These are phyloP conservation scores for Exserohilum rostratum DNA, from an alignment of 2,329 filamentous ascomycete species.

Conservation along the genomic window DNA sequence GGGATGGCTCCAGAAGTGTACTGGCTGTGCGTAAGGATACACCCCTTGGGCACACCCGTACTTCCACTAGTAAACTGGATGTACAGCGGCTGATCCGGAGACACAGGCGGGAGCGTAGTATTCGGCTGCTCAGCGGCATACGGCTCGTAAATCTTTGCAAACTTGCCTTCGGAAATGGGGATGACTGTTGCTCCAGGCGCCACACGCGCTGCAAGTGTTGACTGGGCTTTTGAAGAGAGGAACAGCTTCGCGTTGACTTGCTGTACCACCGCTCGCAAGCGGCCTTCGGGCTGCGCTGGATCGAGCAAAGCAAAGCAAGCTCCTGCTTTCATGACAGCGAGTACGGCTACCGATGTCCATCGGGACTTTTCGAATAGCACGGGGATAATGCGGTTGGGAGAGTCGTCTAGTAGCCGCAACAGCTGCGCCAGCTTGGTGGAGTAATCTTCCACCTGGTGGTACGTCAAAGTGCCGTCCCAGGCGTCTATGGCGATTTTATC, in stretches of 20 bases:
- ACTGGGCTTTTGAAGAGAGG: conserved; percentile 38
- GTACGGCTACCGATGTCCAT: conserved; percentile 48
- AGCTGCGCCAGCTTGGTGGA: conserved; percentile 40
- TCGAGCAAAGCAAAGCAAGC: conserved; percentile 47
- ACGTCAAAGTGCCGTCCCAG: conserved; percentile 48
- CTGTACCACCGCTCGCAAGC: conserved; percentile 39
- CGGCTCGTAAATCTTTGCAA: conserved; percentile 35
- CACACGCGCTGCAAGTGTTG: conserved; percentile 35
- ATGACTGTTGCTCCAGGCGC: conserved; percentile 40
- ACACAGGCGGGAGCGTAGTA: conserved; percentile 33
- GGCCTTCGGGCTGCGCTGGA: conserved; percentile 45
- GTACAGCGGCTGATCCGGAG: conserved; percentile 36
- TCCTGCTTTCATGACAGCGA: conserved; percentile 50
- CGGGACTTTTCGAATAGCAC: conserved; percentile 50
- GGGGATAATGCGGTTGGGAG: conserved; percentile 42
- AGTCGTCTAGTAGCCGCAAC: conserved; percentile 31
- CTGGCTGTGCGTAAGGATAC: conserved; percentile 43
- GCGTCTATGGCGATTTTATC: conserved; percentile 48
- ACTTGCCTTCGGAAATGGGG: conserved; percentile 43
- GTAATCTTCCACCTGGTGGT: conserved; percentile 43
- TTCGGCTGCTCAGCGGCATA: conserved; percentile 36
- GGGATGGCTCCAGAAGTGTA: conserved; percentile 46
- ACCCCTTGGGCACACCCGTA: conserved; percentile 45
- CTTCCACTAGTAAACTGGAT: conserved; percentile 48
- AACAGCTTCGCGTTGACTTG: conserved; percentile 38